Conservation (phyloP, 2,329 filamentous ascomycete genomes). For the Aureobasidium lini region DNA sequence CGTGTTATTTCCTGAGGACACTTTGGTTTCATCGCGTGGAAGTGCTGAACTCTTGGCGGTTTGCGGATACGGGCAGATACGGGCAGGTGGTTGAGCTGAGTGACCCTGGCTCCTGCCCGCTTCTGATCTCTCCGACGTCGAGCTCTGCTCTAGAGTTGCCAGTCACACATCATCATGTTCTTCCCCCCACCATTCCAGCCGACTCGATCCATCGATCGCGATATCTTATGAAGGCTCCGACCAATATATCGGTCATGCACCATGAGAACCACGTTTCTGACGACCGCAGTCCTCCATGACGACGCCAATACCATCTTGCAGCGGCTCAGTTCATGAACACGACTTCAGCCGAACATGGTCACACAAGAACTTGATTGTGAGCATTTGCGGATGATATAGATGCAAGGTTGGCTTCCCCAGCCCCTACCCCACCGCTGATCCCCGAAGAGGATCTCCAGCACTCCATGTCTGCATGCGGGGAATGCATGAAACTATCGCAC, state of each 20-base stretch:
- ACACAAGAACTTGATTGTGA: not conserved
- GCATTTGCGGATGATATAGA: not conserved
- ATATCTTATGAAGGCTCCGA: too few species aligned
- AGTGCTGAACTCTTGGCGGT: not conserved
- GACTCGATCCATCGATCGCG: too few species aligned
- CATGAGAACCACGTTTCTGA: not conserved
- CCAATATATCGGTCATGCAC: too few species aligned
- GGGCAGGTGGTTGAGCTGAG: too few species aligned
- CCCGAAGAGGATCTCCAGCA: not conserved
- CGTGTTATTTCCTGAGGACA: too few species aligned
- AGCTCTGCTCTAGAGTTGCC: too few species aligned
- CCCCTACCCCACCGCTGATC: not conserved
- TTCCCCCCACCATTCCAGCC: too few species aligned
- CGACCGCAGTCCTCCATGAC: not conserved
- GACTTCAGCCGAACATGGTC: constrained; percentile 62
- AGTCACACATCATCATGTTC: too few species aligned
- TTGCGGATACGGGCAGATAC: too few species aligned
- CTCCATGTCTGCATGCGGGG: not conserved
- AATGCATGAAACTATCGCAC: not conserved
- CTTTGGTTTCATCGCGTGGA: not conserved
- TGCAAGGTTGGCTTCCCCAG: not conserved
- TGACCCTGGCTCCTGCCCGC: too few species aligned
- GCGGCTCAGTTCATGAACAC: not conserved
- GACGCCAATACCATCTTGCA: not conserved
- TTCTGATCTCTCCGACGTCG: too few species aligned